Percentiles rank a stretch among this genome's conserved stretches.
Evolutionary conservation across 23 red algal genomes (phyloP).

Genomic region (Cyanidioschyzon merolae): DNA sequence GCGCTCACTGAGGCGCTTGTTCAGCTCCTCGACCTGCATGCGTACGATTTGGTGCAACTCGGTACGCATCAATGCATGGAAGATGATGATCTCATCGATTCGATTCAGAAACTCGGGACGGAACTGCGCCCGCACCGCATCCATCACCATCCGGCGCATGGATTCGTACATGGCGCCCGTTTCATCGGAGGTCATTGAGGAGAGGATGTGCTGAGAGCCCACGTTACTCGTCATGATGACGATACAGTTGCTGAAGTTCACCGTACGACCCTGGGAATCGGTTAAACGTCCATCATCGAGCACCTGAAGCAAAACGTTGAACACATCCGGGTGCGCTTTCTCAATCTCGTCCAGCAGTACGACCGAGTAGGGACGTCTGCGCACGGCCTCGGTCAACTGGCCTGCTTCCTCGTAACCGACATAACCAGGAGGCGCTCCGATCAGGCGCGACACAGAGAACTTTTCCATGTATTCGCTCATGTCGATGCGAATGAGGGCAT

Average conservation of each 20-base stretch:
- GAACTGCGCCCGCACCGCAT: slow-evolving; percentile 73
- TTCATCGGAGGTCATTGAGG: slow-evolving; percentile 27
- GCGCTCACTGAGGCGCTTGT: slow-evolving; percentile 59
- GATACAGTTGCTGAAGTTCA: slow-evolving; percentile 88
- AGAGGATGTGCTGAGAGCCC: slow-evolving; percentile 77
- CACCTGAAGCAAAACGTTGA: slow-evolving; percentile 90
- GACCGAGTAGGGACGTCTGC: slow-evolving; percentile 89
- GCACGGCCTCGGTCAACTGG: slow-evolving; percentile 87
- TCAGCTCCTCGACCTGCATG: slow-evolving; percentile 69
- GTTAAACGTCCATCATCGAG: slow-evolving; percentile 96
- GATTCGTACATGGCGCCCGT: slow-evolving; percentile 36
- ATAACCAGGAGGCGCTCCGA: slow-evolving; percentile 95
- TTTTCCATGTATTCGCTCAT: slow-evolving; percentile 98
- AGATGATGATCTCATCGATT: slow-evolving; percentile 96
- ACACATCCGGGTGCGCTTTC: slow-evolving; percentile 98
- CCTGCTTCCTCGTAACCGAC: slow-evolving; percentile 96
- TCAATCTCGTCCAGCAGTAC: slow-evolving; percentile 98
- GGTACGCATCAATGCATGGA: slow-evolving; percentile 54
- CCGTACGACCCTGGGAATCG: slow-evolving; percentile 86
- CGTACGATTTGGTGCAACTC: slow-evolving; percentile 68
- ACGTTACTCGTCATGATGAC: slow-evolving; percentile 96
- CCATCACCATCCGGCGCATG: slow-evolving; percentile 74
- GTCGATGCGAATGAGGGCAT: slow-evolving; percentile 78
- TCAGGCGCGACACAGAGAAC: slow-evolving; percentile 67
- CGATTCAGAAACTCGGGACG: slow-evolving; percentile 98